A percentile compares a stretch with the other conserved stretches of the same genome.
phyloP scores from a whole-genome alignment of 78 protist species.

The Guillardia theta region DNA sequence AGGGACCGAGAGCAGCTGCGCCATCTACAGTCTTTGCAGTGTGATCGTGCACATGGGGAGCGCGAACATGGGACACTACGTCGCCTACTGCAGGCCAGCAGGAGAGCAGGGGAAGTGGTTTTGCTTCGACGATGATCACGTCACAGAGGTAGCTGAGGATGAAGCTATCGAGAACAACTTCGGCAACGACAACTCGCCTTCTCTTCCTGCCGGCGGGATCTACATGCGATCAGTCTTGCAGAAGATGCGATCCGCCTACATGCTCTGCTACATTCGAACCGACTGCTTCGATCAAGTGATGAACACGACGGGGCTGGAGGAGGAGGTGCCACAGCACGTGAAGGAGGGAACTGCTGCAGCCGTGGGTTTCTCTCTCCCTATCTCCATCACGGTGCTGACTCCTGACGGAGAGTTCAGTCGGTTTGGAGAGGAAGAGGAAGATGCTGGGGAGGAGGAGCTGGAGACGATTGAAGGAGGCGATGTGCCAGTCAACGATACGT shows the following conservation, averaged over 20 bases:
- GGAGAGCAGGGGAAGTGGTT: neutral
- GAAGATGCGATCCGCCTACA: neutral
- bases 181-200: neutral
- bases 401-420: too few species aligned
- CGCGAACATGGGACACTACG: neutral
- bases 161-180: neutral
- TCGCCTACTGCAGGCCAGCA: neutral
- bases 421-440: too few species aligned
- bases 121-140: neutral
- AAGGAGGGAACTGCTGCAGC: too few species aligned
- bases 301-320: neutral
- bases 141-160: neutral
- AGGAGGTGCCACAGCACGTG: too few species aligned
- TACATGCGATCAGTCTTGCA: neutral
- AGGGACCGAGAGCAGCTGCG: neutral
- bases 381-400: too few species aligned
- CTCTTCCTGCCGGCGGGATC: too few species aligned
- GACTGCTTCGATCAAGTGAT: neutral
- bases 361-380: too few species aligned
- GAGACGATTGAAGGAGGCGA: too few species aligned
- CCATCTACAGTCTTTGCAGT: neutral
- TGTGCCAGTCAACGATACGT: too few species aligned
- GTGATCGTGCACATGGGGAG: constrained; percentile 26
- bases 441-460: too few species aligned
- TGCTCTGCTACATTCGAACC: neutral